Conservation (phyloP, 2,329 filamentous ascomycete genomes). For the Rutstroemia sp. region DNA sequence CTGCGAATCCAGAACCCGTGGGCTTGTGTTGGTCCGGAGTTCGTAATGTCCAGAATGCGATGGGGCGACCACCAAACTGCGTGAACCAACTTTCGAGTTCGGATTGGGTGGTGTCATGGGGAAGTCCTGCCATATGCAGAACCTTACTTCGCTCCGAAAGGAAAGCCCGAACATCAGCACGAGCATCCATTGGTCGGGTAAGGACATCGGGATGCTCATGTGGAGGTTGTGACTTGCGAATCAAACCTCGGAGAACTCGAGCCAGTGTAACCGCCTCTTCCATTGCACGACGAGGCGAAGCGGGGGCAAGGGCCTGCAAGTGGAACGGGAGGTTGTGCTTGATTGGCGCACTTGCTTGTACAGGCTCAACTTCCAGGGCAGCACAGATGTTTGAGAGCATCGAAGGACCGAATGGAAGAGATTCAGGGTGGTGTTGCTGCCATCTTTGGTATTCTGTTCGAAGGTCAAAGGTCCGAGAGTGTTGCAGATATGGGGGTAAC, state of each 20-base stretch:
- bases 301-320: constrained; percentile 88
- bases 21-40: constrained; percentile 99
- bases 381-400: constrained; percentile 97
- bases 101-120: constrained; percentile 96
- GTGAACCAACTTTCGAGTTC: constrained; percentile 99
- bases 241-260: constrained; percentile 83
- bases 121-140: constrained; percentile 92
- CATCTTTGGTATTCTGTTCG: constrained; percentile 97
- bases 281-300: constrained; percentile 92
- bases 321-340: constrained; percentile 99
- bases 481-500: constrained; percentile 91
- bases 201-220: constrained; percentile 94
- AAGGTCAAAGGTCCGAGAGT: constrained; percentile 94
- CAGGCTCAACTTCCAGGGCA: constrained; percentile 93
- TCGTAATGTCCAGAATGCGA: constrained; percentile 97
- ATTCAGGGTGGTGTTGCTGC: constrained; percentile 98
- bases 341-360: constrained; percentile 94
- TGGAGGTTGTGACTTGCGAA: constrained; percentile 90
- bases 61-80: constrained; percentile 93
- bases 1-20: constrained; percentile 95
- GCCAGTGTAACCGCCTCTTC: constrained; percentile 94
- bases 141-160: constrained; percentile 96
- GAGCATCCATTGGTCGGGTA: constrained; percentile 90
- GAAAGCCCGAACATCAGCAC: constrained; percentile 93
- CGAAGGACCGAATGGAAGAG: constrained; percentile 89